These are phyloP conservation scores for Populus trichocarpa DNA, from an alignment of 441 rosid species.

Conservation along the genomic window DNA sequence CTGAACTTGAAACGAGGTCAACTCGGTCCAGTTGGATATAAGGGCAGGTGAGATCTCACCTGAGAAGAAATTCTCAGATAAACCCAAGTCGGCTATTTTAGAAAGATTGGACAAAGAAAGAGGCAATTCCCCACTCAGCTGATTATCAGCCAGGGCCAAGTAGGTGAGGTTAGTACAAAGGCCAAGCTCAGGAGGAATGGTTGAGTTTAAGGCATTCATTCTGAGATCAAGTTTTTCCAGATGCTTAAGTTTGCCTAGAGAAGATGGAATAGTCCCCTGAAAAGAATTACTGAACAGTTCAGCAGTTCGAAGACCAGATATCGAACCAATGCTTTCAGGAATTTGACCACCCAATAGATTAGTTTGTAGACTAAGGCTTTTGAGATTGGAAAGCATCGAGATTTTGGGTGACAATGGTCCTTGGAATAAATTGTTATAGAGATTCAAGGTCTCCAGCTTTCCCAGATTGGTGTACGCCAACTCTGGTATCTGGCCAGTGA, in stretches of 20 bases:
- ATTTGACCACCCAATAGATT: conserved; percentile 43
- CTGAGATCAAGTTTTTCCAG: conserved; percentile 45
- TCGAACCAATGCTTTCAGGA: conserved; percentile 40
- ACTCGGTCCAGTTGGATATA: conserved; percentile 44
- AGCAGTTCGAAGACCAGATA: conserved; percentile 36
- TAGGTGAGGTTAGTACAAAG: conserved; percentile 42
- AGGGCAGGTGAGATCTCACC: conserved; percentile 47
- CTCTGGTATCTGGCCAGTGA: conserved; percentile 49
- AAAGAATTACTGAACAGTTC: conserved; percentile 43
- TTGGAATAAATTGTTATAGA: too few species aligned
- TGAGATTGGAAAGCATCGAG: conserved; percentile 44
- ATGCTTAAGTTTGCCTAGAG: conserved; percentile 53
- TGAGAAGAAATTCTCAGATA: conserved; percentile 40
- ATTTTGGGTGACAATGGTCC: too few species aligned
- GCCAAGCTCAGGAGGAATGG: conserved; percentile 55
- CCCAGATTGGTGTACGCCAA: conserved; percentile 40
- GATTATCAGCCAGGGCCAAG: too few species aligned
- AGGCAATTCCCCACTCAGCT: conserved; percentile 1
- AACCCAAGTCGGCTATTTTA: conserved; percentile 30
- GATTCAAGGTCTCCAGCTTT: not conserved
- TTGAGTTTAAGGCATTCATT: conserved; percentile 37
- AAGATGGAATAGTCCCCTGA: conserved; percentile 47
- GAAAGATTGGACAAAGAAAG: not conserved
- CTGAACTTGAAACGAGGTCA: conserved; percentile 54
- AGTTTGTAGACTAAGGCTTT: conserved; percentile 29